A percentile compares a stretch with the other conserved stretches of the same genome.
These are phyloP conservation scores for Scutellaria galericulata DNA, from an alignment of 257 asterid species.

Conservation along the genomic window DNA sequence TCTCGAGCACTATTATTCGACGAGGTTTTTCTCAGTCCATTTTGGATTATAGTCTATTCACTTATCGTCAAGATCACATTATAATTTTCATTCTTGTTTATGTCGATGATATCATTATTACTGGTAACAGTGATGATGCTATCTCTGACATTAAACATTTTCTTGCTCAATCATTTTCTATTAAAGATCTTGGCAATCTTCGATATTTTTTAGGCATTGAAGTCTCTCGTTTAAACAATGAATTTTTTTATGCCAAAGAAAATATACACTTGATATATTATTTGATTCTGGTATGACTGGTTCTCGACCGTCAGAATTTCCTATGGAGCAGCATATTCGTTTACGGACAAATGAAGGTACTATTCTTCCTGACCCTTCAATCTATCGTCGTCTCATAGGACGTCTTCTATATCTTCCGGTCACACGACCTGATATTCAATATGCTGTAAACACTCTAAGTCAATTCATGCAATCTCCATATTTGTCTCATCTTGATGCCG, in stretches of 20 bases:
- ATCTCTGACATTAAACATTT: neutral
- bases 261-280: slow-evolving; percentile 6
- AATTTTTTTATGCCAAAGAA: neutral
- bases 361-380: too few species aligned
- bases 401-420: too few species aligned
- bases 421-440: too few species aligned
- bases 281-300: neutral
- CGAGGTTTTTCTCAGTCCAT: neutral
- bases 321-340: neutral
- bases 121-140: neutral
- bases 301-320: neutral
- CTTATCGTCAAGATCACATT: neutral
- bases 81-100: neutral
- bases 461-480: too few species aligned
- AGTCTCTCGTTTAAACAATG: neutral
- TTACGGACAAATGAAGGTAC: neutral
- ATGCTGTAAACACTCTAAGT: too few species aligned
- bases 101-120: too few species aligned
- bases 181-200: neutral
- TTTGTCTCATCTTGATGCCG: too few species aligned
- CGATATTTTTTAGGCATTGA: neutral
- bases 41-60: neutral
- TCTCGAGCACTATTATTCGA: neutral
- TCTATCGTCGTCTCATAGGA: too few species aligned
- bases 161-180: neutral